Evolutionary conservation across 1,284 basidiomycete species (phyloP), one percentile per base, ranked within the genome.

Genomic region (Sporisorium reilianum): DNA sequence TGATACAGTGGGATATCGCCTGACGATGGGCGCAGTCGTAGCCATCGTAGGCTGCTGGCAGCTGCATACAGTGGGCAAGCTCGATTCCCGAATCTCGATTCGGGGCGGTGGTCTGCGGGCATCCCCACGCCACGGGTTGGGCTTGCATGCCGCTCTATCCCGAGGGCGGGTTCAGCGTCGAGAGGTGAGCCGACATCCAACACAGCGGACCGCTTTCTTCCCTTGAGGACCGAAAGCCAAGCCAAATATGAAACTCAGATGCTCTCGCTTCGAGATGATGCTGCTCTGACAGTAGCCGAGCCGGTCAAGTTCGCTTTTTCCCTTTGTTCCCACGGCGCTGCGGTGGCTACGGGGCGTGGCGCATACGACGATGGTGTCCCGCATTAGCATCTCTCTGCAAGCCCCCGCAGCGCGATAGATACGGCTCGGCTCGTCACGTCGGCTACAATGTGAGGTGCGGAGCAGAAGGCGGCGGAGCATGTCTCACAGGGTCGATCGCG

Each of bases 51-150:
- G 38, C 14, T 41, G 38, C 38, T 41, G 38, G 38, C 46, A 30
- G 16, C 28, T 48, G 46, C 46, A 48, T 28, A 48, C n/a, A 46
- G 28, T 48, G 46, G 26, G 26, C 28, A n/a, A n/a, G n/a, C n/a
- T n/a, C n/a, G n/a, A n/a, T n/a, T n/a, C n/a, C n/a, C n/a, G n/a
- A n/a, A 30, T 30, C 14, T 30, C 45, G 26, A 30, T 48, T 9
- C 26, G 26, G 26, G 44, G 16, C 2, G 1, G 28, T 30, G 14
- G 45, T 48, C 30, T 16, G 1, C 18, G 2, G 8, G 16, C 8
- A 8, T 30, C 26, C 26, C 26, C 26, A 48, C 45, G 45, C 28
- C 45, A 48, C 26, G 14, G 25, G n/a, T 20, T 25, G 22, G 12
- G n/a, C n/a, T 25, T 4, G 45, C 14, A 30, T 30, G 9, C 30